Base-by-base conservation (phyloP, 2,329 filamentous ascomycete genomes). In the Aspergillus luchuensis region DNA sequence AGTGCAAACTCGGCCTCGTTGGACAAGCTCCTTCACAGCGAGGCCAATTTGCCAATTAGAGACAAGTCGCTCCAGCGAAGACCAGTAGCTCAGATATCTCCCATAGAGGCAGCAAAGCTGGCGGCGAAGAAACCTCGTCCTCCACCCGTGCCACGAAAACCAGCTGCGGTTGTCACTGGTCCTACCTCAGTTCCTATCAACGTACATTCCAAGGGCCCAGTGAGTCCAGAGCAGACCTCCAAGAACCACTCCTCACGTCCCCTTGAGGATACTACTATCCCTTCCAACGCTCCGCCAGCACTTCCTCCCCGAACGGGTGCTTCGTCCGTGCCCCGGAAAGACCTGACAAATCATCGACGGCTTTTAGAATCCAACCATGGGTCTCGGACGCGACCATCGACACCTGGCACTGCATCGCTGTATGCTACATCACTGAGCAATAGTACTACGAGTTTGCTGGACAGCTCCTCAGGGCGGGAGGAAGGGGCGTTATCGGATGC, bases 401-500 rank as follows among this genome's bases (percentile, higher is more conserved):
- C 67, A 45, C 69, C 72, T 1, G 72, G 71, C 56, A 59, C 67
- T 39, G 55, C 64, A 7, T 74, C 71, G 3, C 45, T 68, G 8
- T 71, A 71, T n/a, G 66, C 59, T 5, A 64, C 56, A 45, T 69
- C 69, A 4, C 63, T 67, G 11, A 66, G 67, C 39, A 66, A 59
- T n/a, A 72, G 66, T 60, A 69, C 63, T 36, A 45, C 62, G 13
- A 74, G 64, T 58, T 21, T 67, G 11, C 33, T 67, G 19, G 66
- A 73, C 28, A 65, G 68, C 39, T 48, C 67, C 13, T 57, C 58
- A 43, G 65, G 70, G 10, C 68, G 74, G 66, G 67, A 64, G 30
- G 75, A 76, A 60, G 77, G 76, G 61, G 73, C 75, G 5, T 72
- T 79, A 3, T 79, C 79, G 13, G 75, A 80, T 69, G 79, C 80